Conservation (phyloP, 768 basidiomycete genomes). For the Lepiota venenata region DNA sequence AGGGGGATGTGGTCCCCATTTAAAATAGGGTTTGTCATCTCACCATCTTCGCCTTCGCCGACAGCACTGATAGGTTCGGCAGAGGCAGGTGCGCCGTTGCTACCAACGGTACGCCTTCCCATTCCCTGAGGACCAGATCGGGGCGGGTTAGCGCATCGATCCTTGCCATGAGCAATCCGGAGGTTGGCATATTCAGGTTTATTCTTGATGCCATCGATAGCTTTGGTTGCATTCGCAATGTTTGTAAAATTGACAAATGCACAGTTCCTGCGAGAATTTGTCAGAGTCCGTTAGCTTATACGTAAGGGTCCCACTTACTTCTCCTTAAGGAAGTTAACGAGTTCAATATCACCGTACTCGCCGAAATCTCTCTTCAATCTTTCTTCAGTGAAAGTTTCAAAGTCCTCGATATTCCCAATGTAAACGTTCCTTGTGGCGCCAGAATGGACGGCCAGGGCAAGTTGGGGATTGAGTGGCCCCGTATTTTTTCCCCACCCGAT, state of each 20-base stretch:
- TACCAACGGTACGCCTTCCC: constrained; percentile 42
- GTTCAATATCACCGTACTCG: constrained; percentile 95
- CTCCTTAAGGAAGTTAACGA: constrained; percentile 93
- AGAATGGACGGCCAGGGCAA: constrained; percentile 85
- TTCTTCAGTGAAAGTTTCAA: constrained; percentile 88
- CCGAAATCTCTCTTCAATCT: constrained; percentile 90
- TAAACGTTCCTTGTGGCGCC: constrained; percentile 98
- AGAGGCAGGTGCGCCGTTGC: constrained; percentile 24
- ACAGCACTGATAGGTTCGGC: constrained; percentile 35
- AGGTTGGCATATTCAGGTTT: constrained; percentile 88
- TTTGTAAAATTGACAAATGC: constrained; percentile 97
- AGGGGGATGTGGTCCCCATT: constrained; percentile 22
- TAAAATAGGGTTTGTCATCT: constrained; percentile 23
- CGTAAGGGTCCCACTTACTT: constrained; percentile 53
- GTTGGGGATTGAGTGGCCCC: constrained; percentile 77
- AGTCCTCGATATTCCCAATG: constrained; percentile 93
- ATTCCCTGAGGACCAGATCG: constrained; percentile 78
- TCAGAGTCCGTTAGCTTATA: neutral
- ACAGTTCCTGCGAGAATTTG: constrained; percentile 62
- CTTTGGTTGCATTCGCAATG: constrained; percentile 94
- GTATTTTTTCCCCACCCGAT: constrained; percentile 98
- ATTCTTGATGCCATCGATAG: constrained; percentile 93
- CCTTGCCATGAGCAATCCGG: constrained; percentile 93
- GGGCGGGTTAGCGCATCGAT: constrained; percentile 92
- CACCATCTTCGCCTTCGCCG: constrained; percentile 33